Conservation (phyloP, 148 eudicot species). For the Persicaria tinctoria region DNA sequence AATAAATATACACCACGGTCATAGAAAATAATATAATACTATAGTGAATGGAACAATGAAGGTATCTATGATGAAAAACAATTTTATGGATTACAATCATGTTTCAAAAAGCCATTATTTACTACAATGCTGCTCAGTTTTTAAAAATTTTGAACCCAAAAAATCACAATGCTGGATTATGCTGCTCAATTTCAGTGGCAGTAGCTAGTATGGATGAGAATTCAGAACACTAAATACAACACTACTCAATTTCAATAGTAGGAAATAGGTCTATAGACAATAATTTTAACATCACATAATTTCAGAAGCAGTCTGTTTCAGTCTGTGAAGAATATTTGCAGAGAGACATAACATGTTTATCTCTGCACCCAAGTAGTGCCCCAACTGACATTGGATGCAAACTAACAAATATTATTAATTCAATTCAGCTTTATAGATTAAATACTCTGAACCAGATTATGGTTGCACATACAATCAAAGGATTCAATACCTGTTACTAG, state of each 20-base stretch:
- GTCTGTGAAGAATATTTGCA: background rate
- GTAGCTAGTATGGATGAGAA: background rate
- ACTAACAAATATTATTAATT: background rate
- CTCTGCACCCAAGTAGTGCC: background rate
- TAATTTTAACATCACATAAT: background rate
- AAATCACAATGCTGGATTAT: too few relatives aligned
- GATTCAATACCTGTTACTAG: slow-evolving; percentile 69
- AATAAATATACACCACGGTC: background rate
- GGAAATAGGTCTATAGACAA: background rate
- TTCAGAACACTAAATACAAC: background rate
- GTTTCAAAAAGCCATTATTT: background rate
- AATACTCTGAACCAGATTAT: background rate
- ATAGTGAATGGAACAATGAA: background rate
- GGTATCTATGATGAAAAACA: background rate
- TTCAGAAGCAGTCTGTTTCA: background rate
- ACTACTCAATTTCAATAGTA: background rate
- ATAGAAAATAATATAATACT: background rate
- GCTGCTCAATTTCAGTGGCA: background rate
- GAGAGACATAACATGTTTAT: background rate
- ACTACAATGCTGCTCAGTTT: too few relatives aligned
- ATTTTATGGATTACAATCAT: background rate
- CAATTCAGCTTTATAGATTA: background rate
- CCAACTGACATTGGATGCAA: background rate
- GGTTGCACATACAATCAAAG: background rate
- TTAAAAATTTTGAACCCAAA: too few relatives aligned